Conservation (phyloP, 176 grass and related monocot species). For the Carex parvula region DNA sequence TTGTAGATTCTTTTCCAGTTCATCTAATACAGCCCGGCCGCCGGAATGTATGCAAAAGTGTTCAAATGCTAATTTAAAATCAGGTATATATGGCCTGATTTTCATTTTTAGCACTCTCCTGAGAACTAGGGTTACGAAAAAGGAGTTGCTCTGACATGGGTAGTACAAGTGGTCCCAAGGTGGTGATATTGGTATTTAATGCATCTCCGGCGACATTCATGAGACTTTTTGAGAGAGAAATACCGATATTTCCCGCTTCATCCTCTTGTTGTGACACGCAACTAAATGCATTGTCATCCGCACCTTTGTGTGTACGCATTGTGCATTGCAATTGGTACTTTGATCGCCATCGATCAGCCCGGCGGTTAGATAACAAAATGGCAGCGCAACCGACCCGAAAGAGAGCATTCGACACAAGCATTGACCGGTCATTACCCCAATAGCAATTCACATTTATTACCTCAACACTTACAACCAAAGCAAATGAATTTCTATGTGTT, state of each 20-base stretch:
- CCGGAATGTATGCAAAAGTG: slow-evolving; percentile 45
- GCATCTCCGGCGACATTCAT: slow-evolving; percentile 37
- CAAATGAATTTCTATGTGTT: slow-evolving; percentile 27
- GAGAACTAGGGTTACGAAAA: slow-evolving; percentile 28
- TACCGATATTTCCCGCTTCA: slow-evolving; percentile 19
- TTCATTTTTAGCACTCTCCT: slow-evolving; percentile 40
- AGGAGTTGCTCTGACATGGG: slow-evolving; percentile 39
- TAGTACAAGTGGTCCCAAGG: slow-evolving; percentile 33
- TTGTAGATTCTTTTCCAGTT: slow-evolving; percentile 38
- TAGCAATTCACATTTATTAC: slow-evolving; percentile 37
- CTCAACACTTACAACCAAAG: slow-evolving; percentile 37
- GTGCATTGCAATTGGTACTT: slow-evolving; percentile 38
- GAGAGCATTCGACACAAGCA: slow-evolving; percentile 36
- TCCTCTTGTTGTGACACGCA: slow-evolving; percentile 32
- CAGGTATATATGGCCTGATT: slow-evolving; percentile 38
- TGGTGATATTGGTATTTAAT: slow-evolving; percentile 42
- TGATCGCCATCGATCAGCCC: slow-evolving; percentile 23
- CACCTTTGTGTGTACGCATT: slow-evolving; percentile 36
- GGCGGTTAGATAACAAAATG: slow-evolving; percentile 36
- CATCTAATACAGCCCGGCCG: slow-evolving; percentile 32
- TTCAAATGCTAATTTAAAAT: slow-evolving; percentile 44
- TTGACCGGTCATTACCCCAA: slow-evolving; percentile 35
- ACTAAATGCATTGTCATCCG: slow-evolving; percentile 28
- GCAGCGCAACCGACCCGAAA: slow-evolving; percentile 36
- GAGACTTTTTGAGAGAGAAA: slow-evolving; percentile 37